phyloP scores from a whole-genome alignment of 2,329 filamentous ascomycete genomes.

The Cercospora citrullina region DNA sequence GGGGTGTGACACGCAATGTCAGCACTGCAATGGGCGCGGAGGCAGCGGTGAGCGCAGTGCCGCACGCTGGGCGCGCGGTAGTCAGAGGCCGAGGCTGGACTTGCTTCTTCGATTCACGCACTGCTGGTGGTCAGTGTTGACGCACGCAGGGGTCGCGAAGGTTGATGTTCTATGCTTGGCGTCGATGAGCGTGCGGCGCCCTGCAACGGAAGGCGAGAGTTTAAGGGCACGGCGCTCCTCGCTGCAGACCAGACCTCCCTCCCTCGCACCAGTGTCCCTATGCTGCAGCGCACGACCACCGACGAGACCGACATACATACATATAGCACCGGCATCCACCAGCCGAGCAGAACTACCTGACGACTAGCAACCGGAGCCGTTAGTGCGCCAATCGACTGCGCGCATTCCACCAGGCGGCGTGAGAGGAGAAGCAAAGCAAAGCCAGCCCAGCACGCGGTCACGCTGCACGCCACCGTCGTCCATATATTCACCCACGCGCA shows the following conservation, averaged over 20 bases:
- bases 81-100: not conserved
- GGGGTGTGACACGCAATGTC: not conserved
- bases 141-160: conserved; percentile 1
- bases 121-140: not conserved
- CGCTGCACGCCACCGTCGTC: not conserved
- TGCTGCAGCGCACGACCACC: not conserved
- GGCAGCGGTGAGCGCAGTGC: not conserved
- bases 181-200: not conserved
- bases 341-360: conserved; percentile 11
- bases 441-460: not conserved
- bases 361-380: not conserved
- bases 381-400: conserved; percentile 1
- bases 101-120: conserved; percentile 1
- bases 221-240: not conserved
- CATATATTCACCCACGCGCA: not conserved
- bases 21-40: not conserved
- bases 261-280: not conserved
- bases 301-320: not conserved
- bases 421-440: conserved; percentile 12
- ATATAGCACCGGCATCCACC: not conserved
- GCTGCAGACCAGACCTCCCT: not conserved
- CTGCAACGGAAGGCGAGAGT: conserved; percentile 1
- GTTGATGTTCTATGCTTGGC: conserved; percentile 6
- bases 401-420: conserved; percentile 5
- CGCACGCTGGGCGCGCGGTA: not conserved